phyloP scores from a whole-genome alignment of 805 yeast species.

The Cyberlindnera euphorbiiphila region DNA sequence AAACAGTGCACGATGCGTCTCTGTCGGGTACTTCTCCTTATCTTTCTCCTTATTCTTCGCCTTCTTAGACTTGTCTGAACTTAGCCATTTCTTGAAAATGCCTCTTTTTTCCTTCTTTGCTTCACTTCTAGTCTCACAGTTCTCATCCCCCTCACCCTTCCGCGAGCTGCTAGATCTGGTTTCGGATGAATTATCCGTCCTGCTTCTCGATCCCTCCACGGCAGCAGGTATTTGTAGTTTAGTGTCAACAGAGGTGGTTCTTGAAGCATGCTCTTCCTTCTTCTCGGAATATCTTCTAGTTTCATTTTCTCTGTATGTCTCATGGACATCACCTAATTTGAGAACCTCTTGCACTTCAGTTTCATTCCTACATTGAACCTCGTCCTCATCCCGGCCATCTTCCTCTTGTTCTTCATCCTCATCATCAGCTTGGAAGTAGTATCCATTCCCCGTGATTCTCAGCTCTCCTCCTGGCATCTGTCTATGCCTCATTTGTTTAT shows the following conservation, averaged over 20 bases:
- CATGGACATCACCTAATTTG: neutral
- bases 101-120: conserved; percentile 5
- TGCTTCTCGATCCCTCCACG: too few species aligned
- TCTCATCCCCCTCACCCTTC: too few species aligned
- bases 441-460: conserved; percentile 26
- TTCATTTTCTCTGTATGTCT: neutral
- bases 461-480: conserved; percentile 22
- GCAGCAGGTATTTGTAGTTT: neutral
- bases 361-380: neutral
- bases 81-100: conserved; percentile 7
- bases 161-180: too few species aligned
- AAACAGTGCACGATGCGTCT: neutral
- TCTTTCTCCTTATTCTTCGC: conserved; percentile 1
- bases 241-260: neutral
- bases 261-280: too few species aligned
- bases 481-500: conserved; percentile 13
- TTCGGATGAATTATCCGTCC: too few species aligned
- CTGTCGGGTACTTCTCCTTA: neutral
- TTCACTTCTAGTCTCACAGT: too few species aligned
- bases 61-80: conserved; percentile 9
- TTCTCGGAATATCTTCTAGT: too few species aligned
- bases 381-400: too few species aligned
- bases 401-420: conserved; percentile 3
- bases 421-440: conserved; percentile 16
- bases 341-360: too few species aligned